Evolutionary conservation across 345 rosid species (phyloP).

Genomic region (Boechera retrofracta): DNA sequence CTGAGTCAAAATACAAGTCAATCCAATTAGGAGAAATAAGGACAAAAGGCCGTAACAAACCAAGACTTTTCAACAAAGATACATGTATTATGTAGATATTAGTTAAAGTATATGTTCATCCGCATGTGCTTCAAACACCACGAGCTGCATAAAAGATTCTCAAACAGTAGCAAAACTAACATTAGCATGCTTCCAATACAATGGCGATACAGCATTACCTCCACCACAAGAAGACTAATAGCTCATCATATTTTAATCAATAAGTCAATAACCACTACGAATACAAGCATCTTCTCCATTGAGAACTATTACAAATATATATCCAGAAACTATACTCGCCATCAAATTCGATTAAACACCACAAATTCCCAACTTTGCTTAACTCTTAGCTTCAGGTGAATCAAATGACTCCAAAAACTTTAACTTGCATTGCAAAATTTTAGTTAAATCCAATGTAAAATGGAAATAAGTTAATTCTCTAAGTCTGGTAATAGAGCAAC

Average conservation of each 20-base stretch:
- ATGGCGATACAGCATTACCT: slow-evolving; percentile 7
- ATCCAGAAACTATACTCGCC: slow-evolving; percentile 4
- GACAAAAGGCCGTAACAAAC: background rate
- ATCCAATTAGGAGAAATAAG: background rate
- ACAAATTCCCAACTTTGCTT: background rate
- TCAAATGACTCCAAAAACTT: slow-evolving; percentile 2
- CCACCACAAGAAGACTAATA: slow-evolving; percentile 21
- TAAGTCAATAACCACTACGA: background rate
- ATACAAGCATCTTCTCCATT: background rate
- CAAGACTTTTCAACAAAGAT: background rate
- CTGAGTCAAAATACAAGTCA: background rate
- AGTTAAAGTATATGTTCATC: background rate
- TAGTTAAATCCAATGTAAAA: slow-evolving; percentile 8
- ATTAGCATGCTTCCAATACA: background rate
- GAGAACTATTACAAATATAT: background rate
- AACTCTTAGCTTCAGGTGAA: slow-evolving; percentile 3
- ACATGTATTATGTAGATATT: background rate
- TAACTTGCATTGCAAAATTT: slow-evolving; percentile 14
- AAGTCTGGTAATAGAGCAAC: background rate
- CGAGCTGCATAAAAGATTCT: background rate
- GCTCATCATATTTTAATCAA: slow-evolving; percentile 12
- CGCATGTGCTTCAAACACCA: slow-evolving; percentile 3
- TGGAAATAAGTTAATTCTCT: background rate
- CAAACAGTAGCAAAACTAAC: slow-evolving; percentile 1
- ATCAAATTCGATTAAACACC: background rate